Conservation (phyloP, 768 basidiomycete species). For the Galerina sulciceps region DNA sequence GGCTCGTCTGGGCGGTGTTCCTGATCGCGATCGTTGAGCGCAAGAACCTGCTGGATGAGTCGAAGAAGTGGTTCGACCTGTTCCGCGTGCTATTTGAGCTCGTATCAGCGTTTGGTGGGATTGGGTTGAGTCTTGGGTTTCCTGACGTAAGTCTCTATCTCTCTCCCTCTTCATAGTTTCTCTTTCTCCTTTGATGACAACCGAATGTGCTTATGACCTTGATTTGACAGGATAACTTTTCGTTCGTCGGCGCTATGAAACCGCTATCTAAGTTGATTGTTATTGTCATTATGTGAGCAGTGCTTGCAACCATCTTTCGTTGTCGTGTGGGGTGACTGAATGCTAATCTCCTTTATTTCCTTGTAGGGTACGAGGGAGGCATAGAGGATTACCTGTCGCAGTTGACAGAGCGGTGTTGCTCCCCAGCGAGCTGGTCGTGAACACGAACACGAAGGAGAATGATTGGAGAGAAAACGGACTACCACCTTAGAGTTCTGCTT, state of each 20-base stretch:
- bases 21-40: constrained; percentile 74
- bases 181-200: background rate
- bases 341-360: background rate
- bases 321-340: background rate
- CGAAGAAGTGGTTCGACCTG: constrained; percentile 66
- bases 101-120: constrained; percentile 69
- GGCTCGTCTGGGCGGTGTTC: constrained; percentile 77
- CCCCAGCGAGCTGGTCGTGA: constrained; percentile 37
- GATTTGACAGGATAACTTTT: constrained; percentile 52
- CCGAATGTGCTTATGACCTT: background rate
- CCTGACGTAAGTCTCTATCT: constrained; percentile 37
- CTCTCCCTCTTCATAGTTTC: background rate
- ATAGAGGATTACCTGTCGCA: constrained; percentile 71
- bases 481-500: too few relatives aligned
- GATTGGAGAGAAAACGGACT: too few relatives aligned
- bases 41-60: constrained; percentile 55
- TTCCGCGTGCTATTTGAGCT: constrained; percentile 65
- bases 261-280: constrained; percentile 75
- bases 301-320: background rate
- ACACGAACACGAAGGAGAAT: background rate
- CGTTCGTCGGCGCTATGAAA: constrained; percentile 64
- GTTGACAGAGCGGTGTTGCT: constrained; percentile 60
- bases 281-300: constrained; percentile 71
- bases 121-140: constrained; percentile 72
- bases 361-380: constrained; percentile 66